Evolutionary conservation across 2,329 filamentous ascomycete genomes (phyloP), one percentile per base, ranked within the genome.

Genomic region (Aspergillus sp.): DNA sequence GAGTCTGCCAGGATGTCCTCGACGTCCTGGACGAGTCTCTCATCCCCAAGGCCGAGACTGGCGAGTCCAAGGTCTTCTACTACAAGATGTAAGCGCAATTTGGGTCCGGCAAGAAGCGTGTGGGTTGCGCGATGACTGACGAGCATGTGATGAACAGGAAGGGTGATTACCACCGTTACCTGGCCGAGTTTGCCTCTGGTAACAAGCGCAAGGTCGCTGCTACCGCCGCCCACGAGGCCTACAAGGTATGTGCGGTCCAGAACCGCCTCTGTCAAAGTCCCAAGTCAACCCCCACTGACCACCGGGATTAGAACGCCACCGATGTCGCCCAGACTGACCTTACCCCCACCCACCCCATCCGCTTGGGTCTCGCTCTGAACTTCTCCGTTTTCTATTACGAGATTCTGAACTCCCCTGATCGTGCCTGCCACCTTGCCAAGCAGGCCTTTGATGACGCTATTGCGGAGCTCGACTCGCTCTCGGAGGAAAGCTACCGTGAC

Each of bases 301-400:
- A 20, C 29, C 24, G 20, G 18, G 18, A 14, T 56, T n/a, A 95
- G 92, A 96, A 91, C 81, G 94, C 94, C 72, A 98, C 94, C 83
- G 94, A 97, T 75, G 94, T 98, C 75, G 95, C 95, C 71, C 94
- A 97, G 85, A 96, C 91, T 68, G 94, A 98, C 82, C 89, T 98
- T 71, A 94, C 94, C 65, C 94, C 94, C 65, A 98, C 95, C 63
- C 94, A 98, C 86, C 94, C 94, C 73, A 98, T 98, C 84, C 93
- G 94, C 75, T 91, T 98, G 68, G 94, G 94, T 80, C 90, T 98
- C 74, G 94, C 94, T 70, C 88, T 98, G 71, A 98, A 97, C 90
- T 97, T 98, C 88, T 97, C 93, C 66, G 94, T 97, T 74, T 97
- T 97, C 86, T 96, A 96, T 88, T 96, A 97, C 82, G 95, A 97